phyloP scores from a whole-genome alignment of 2,329 filamentous ascomycete genomes.

The Calonectria pseudoturangicola region DNA sequence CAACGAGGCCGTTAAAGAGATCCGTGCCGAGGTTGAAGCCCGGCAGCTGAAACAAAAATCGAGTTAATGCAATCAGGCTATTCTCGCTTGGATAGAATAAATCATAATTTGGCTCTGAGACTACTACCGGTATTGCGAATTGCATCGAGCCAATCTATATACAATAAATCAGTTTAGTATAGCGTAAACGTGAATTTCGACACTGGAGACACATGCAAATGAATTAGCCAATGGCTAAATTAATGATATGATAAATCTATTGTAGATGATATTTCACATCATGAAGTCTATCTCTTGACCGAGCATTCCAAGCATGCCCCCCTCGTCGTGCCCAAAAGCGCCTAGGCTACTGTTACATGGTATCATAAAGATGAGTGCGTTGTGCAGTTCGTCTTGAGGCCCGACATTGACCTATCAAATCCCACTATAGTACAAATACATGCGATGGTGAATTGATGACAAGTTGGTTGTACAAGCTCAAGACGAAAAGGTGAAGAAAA shows the following conservation, averaged over 20 bases:
- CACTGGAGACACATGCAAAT: slow-evolving; percentile 5
- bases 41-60: slow-evolving; percentile 54
- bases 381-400: slow-evolving; percentile 43
- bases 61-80: slow-evolving; percentile 12
- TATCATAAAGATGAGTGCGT: slow-evolving; percentile 53
- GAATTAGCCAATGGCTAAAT: background rate
- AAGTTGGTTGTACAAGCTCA: slow-evolving; percentile 44
- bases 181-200: background rate
- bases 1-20: slow-evolving; percentile 85
- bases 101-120: background rate
- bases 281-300: slow-evolving; percentile 49
- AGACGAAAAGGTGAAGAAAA: slow-evolving; percentile 1
- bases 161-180: background rate
- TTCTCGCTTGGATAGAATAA: background rate
- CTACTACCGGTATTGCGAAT: background rate
- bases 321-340: slow-evolving; percentile 38
- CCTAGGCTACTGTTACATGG: slow-evolving; percentile 49
- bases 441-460: slow-evolving; percentile 36
- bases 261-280: slow-evolving; percentile 46
- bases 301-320: slow-evolving; percentile 32
- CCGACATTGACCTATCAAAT: slow-evolving; percentile 36
- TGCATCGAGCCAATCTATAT: background rate
- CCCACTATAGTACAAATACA: slow-evolving; percentile 51
- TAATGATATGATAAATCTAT: slow-evolving; percentile 34
- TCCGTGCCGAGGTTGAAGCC: slow-evolving; percentile 82